phyloP scores from a whole-genome alignment of 352 stramenopile genomes.

The Phytopythium montanum region DNA sequence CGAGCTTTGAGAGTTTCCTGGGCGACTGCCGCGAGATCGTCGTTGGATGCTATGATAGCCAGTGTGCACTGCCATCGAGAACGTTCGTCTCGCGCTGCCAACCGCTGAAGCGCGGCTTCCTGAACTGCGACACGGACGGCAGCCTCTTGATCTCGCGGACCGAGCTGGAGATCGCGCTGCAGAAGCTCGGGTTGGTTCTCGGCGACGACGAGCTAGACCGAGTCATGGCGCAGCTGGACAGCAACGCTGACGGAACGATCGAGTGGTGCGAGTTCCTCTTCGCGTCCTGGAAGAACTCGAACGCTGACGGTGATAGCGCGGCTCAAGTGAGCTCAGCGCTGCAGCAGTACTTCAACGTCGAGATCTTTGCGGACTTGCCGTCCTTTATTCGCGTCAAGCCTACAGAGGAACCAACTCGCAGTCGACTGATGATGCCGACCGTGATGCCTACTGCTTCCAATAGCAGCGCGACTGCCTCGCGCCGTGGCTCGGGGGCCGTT shows the following conservation, averaged over 20 bases:
- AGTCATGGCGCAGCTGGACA: slow-evolving; percentile 31
- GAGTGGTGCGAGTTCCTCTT: slow-evolving; percentile 52
- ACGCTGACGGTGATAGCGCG: background rate
- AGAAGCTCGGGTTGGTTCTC: slow-evolving; percentile 41
- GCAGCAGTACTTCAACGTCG: slow-evolving; percentile 31
- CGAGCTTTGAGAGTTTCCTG: slow-evolving; percentile 24
- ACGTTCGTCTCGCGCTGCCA: slow-evolving; percentile 37
- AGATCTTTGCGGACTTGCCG: slow-evolving; percentile 38
- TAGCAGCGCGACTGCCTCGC: background rate
- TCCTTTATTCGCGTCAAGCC: slow-evolving; percentile 25
- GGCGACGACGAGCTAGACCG: slow-evolving; percentile 25
- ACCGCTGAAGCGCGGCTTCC: slow-evolving; percentile 41
- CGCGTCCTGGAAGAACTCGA: slow-evolving; percentile 27
- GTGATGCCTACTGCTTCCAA: background rate
- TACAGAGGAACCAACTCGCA: slow-evolving; percentile 1
- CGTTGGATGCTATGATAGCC: slow-evolving; percentile 10
- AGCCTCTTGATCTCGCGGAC: slow-evolving; percentile 23
- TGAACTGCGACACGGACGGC: slow-evolving; percentile 36
- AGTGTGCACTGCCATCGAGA: slow-evolving; percentile 14
- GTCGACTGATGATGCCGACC: background rate
- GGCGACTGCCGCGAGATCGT: slow-evolving; percentile 16
- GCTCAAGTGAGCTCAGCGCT: slow-evolving; percentile 5
- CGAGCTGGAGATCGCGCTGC: slow-evolving; percentile 51
- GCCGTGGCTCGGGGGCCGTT: background rate
- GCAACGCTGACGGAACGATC: slow-evolving; percentile 27